Conservation (phyloP, 352 stramenopile genomes). For the Globisporangium viniferum region DNA sequence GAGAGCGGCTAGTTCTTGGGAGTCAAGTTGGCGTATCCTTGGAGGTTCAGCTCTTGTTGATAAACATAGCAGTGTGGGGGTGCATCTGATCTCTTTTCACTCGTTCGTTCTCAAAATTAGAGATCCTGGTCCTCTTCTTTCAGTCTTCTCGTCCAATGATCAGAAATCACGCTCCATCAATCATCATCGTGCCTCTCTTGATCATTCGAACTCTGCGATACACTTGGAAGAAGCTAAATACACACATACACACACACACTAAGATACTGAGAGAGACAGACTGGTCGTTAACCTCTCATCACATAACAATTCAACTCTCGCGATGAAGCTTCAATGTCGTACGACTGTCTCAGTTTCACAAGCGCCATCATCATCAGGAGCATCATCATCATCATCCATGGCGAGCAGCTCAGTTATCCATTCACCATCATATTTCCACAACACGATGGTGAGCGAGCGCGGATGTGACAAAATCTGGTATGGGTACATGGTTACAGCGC, state of each 20-base stretch:
- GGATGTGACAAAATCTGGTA: background rate
- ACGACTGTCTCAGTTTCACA: background rate
- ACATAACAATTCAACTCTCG: too few relatives aligned
- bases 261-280: background rate
- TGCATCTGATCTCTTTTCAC: background rate
- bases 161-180: background rate
- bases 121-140: background rate
- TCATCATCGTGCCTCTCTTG: background rate
- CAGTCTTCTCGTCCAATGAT: background rate
- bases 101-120: background rate
- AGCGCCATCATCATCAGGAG: background rate
- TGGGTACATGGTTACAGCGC: background rate
- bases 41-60: background rate
- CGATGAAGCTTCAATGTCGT: too few relatives aligned
- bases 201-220: constrained; percentile 1
- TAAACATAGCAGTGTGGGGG: background rate
- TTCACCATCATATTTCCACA: background rate
- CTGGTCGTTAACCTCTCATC: background rate
- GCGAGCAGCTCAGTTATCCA: background rate
- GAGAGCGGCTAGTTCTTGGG: background rate
- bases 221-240: background rate
- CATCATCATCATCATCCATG: background rate
- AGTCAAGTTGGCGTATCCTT: background rate
- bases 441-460: background rate
- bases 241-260: too few relatives aligned